These are phyloP conservation scores for Russula brevipes DNA, from an alignment of 768 basidiomycete genomes.

Conservation along the genomic window DNA sequence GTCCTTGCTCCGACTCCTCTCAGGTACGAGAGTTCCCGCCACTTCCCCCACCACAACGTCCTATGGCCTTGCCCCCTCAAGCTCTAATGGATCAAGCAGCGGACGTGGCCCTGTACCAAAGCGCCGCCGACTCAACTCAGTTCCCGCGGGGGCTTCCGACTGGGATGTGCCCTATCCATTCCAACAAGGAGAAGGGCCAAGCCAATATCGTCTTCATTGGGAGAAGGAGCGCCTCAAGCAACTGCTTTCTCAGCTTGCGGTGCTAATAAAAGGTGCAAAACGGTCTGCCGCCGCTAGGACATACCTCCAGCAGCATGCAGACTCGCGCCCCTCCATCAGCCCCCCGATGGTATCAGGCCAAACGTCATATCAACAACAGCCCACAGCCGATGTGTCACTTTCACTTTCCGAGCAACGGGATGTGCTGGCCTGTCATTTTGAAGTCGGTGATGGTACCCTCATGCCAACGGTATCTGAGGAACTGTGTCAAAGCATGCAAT, in stretches of 20 bases:
- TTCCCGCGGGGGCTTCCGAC: constrained; percentile 75
- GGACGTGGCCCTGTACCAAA: constrained; percentile 38
- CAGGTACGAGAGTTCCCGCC: constrained; percentile 30
- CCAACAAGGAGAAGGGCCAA: constrained; percentile 61
- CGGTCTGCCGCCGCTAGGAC: constrained; percentile 57
- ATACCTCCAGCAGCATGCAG: constrained; percentile 33
- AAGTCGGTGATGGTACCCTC: constrained; percentile 7
- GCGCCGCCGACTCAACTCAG: constrained; percentile 56
- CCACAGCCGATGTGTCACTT: background rate
- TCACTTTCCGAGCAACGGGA: background rate
- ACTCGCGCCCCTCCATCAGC: constrained; percentile 1
- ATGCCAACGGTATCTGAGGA: background rate
- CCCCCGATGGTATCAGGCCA: background rate
- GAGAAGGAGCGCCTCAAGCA: constrained; percentile 56
- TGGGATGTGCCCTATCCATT: constrained; percentile 87
- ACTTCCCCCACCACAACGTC: constrained; percentile 1
- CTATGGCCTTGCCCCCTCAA: background rate
- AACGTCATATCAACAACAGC: background rate
- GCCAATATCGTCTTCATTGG: constrained; percentile 61
- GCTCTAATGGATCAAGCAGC: constrained; percentile 1
- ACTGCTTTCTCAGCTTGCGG: constrained; percentile 55
- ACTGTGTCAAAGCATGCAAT: constrained; percentile 1
- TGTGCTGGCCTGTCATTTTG: background rate
- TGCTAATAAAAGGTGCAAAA: constrained; percentile 55
- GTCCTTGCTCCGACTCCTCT: constrained; percentile 54